Base-by-base conservation (phyloP, 1,284 basidiomycete genomes). In the Naganishia cerealis region DNA sequence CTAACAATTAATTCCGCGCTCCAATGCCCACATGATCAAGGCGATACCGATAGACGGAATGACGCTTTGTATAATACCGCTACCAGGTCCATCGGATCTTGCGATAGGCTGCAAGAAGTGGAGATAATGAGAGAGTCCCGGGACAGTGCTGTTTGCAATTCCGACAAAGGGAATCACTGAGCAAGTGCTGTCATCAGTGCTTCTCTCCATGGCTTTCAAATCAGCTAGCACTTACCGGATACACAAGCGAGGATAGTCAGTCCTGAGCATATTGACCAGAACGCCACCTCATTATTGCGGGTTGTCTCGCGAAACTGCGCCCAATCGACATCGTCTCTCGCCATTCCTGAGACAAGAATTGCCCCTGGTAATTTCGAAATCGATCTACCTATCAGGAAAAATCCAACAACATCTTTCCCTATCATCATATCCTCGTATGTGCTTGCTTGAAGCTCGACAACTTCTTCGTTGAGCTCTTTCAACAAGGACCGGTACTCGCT, bases 301-400 rank as follows among this genome's bases (percentile, higher is more conserved):
- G 36, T 33, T 71, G 86, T 84, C 69, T 83, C 82, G 72, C 90
- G 89, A 24, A 91, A 78, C 57, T 90, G 86, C 70, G 87, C 85
- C 90, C 90, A 92, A 61, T 88, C 78, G 38, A 92, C 86, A 75
- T 91, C 90, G 73, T 91, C 90, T 76, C 89, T 90, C 15, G 88
- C 87, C 55, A 87, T 81, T 0, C 90, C 90, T 73, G 89, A 86
- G 36, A 92, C 89, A 39, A 88, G 78, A 74, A 88, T 80, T 4
- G 88, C 80, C 1, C 85, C 86, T 15, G 85, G 86, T n/a, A 91
- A 77, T 71, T 84, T 84, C 62, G 85, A 78, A 66, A 91, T 75
- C 0, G 88, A 89, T 26, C 85, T 82, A 3, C 90, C 90, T 40
- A 90, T 84, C 72, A 92, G 78, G 53, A 92, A 76, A 88, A 89